A percentile compares a stretch with the other conserved stretches of the same genome.
These are phyloP conservation scores for Panicum miliaceum DNA, from an alignment of 176 grass and related monocot genomes.

Conservation along the genomic window DNA sequence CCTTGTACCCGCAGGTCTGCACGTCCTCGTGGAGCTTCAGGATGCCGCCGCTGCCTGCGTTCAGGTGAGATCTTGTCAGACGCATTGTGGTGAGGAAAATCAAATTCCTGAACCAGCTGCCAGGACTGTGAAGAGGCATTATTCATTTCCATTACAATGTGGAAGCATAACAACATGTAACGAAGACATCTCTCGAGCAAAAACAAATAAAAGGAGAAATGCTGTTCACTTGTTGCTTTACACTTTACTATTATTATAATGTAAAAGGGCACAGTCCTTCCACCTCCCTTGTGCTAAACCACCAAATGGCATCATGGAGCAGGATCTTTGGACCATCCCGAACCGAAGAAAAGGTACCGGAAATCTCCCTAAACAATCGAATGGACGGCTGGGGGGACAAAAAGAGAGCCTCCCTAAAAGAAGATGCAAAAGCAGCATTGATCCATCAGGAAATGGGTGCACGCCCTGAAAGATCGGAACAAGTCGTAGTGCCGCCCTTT, in stretches of 20 bases:
- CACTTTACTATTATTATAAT: neutral
- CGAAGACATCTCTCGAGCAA: neutral
- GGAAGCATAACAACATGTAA: neutral
- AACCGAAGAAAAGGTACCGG: neutral
- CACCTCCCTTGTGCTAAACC: neutral
- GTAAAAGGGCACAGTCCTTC: neutral
- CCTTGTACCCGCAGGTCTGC: slow-evolving; percentile 77
- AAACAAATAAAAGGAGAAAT: neutral
- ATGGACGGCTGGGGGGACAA: neutral
- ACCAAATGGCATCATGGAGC: neutral
- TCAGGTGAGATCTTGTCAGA: slow-evolving; percentile 4
- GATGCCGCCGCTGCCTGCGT: slow-evolving; percentile 67
- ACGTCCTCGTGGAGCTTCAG: slow-evolving; percentile 83
- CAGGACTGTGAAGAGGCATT: neutral
- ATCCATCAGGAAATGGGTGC: neutral
- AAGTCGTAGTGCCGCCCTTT: neutral
- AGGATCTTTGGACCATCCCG: slow-evolving; percentile 23
- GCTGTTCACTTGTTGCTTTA: neutral
- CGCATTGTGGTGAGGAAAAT: neutral
- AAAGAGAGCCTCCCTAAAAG: neutral
- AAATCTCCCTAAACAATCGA: neutral
- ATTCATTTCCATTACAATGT: neutral
- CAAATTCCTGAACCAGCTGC: neutral
- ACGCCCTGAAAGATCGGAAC: neutral
- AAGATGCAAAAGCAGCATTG: slow-evolving; percentile 14